Base-by-base conservation (phyloP, 257 asterid species). In the Craterostigma plantagineum region DNA sequence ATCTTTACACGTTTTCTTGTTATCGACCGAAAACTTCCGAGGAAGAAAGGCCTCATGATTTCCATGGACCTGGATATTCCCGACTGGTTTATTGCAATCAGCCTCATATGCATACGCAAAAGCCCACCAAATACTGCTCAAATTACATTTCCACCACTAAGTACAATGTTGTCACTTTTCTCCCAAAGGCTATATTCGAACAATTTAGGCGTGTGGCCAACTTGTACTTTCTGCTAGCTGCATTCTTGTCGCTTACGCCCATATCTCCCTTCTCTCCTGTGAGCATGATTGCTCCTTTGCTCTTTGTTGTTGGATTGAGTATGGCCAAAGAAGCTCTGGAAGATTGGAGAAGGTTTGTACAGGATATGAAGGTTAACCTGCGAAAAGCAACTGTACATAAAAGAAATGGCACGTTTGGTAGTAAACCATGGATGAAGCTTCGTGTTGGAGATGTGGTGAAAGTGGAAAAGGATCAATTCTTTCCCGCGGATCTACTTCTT, bases 321-420 rank as follows among this genome's bases (percentile, higher is more conserved):
- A 90, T 90, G 99, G 91, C 81, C 16, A 90, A 90, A 62, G 95
- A 90, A 56, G 99, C 92, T 37, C 44, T 79, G 54, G 99, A 90
- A 72, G 99, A 90, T 54, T 83, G 94, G 81, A 80, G 87, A 41
- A 54, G 95, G 55, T 90, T 90, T 59, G 57, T 90, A 38, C 94
- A 90, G 72, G 99, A 83, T 53, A 74, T 90, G 99, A 90, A 79
- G 77, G 92, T 90, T 57, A 90, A 90, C 63, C 64, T 79, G 63
- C 61, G 94, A 27, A 90, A 90, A 75, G 67, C 81, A 52, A 52
- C 49, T 18, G 77, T 90, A 34, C 92, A 75, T 60, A 75, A 67
- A 61, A 63, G 46, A 16, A 76, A 66, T 14, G 99, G 99, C 37
- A 50, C 49, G 10, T 90, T 83, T 60, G 79, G 81, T 34, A 55